Percentiles rank a stretch among this genome's conserved stretches.
Conservation (phyloP, 768 basidiomycete genomes). For the Cystobasidium ongulense region DNA sequence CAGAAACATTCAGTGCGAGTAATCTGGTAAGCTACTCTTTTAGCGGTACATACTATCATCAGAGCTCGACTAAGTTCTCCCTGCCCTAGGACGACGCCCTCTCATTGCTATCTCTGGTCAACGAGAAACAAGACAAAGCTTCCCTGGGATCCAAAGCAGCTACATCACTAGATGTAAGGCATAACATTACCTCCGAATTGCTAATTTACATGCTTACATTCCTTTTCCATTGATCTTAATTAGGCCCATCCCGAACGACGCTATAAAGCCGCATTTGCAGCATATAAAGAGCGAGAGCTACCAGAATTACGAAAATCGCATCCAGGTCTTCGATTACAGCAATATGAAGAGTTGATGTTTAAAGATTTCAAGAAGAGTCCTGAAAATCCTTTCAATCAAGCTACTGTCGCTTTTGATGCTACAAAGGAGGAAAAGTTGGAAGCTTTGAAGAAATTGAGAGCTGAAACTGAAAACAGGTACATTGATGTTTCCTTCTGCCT, state of each 20-base stretch:
- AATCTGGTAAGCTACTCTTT: conserved; percentile 20
- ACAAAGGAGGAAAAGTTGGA: conserved; percentile 48
- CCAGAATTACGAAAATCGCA: conserved; percentile 44
- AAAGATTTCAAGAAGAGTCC: conserved; percentile 34
- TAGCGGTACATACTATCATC: not conserved
- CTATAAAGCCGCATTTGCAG: conserved; percentile 50
- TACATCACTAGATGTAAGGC: conserved; percentile 35
- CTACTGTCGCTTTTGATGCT: conserved; percentile 43
- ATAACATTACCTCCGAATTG: not conserved
- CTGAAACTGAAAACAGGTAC: conserved; percentile 32
- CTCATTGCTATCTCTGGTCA: conserved; percentile 48
- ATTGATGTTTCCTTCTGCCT: not conserved
- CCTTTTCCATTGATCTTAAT: not conserved
- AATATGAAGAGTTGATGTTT: conserved; percentile 42
- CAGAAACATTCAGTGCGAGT: conserved; percentile 33
- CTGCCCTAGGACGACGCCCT: conserved; percentile 42
- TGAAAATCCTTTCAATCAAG: conserved; percentile 47
- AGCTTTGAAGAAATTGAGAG: conserved; percentile 41
- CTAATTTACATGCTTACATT: not conserved
- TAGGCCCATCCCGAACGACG: conserved; percentile 44
- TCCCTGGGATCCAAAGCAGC: conserved; percentile 43
- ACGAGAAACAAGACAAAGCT: conserved; percentile 46
- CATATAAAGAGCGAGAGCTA: conserved; percentile 30
- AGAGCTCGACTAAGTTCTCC: not conserved
- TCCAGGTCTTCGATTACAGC: conserved; percentile 48